Percentiles rank a stretch among this genome's conserved stretches.
Conservation (phyloP, 768 basidiomycete genomes). For the Gloeophyllum trabeum region DNA sequence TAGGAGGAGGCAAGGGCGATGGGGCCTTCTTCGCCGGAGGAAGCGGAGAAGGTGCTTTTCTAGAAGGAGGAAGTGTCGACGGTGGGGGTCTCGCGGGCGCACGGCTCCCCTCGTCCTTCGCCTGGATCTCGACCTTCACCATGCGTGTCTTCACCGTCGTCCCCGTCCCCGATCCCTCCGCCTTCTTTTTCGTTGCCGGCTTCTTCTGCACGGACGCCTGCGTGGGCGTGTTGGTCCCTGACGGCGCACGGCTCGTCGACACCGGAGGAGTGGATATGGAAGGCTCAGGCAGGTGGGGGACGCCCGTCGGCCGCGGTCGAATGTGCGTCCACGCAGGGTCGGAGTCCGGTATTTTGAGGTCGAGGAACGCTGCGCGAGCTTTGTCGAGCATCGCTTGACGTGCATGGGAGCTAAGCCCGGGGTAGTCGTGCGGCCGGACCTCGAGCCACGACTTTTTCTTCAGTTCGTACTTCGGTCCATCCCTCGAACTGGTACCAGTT, state of each 20-base stretch:
- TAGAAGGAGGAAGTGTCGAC: too few species aligned
- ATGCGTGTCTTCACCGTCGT: constrained; percentile 7
- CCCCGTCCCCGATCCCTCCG: constrained; percentile 7
- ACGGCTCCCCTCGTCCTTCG: constrained; percentile 34
- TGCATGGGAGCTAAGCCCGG: constrained; percentile 34
- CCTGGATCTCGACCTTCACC: constrained; percentile 18
- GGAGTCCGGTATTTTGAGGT: constrained; percentile 42
- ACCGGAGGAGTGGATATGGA: too few species aligned
- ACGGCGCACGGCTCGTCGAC: too few species aligned
- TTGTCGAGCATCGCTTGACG: constrained; percentile 37
- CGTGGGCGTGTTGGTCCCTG: too few species aligned
- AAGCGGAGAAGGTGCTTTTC: background rate
- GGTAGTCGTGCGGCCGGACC: constrained; percentile 59
- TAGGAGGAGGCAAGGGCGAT: constrained; percentile 3
- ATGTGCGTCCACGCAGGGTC: constrained; percentile 58
- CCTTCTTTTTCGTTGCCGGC: constrained; percentile 16
- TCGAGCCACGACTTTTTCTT: constrained; percentile 52
- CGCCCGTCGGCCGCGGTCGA: too few species aligned
- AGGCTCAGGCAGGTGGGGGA: too few species aligned
- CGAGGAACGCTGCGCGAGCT: constrained; percentile 35
- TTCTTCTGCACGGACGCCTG: constrained; percentile 20
- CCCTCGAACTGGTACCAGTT: constrained; percentile 25
- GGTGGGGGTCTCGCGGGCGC: constrained; percentile 8
- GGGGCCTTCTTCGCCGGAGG: background rate
- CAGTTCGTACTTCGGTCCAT: constrained; percentile 36